These are phyloP conservation scores for Pseudogymnoascus sp. DNA, from an alignment of 2,329 filamentous ascomycete genomes.

Conservation along the genomic window DNA sequence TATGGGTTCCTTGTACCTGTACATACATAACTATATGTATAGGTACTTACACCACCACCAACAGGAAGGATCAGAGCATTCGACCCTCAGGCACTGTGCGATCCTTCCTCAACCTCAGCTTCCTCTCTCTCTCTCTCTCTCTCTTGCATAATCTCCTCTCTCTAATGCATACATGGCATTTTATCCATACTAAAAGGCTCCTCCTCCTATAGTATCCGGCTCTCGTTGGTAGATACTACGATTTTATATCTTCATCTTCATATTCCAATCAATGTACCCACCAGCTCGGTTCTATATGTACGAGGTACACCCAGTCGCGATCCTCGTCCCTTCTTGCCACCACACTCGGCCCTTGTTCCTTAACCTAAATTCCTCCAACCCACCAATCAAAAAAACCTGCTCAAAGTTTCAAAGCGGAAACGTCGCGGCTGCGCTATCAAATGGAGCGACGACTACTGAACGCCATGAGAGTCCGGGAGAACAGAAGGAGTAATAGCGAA, in stretches of 20 bases:
- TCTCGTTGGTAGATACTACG: background rate
- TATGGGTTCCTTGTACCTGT: background rate
- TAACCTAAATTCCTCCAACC: background rate
- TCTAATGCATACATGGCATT: background rate
- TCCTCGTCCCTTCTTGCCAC: background rate
- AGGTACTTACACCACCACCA: background rate
- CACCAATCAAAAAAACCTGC: constrained; percentile 4
- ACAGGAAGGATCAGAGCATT: background rate
- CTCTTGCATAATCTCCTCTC: background rate
- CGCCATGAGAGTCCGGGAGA: background rate
- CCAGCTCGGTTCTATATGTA: background rate
- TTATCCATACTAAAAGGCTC: background rate
- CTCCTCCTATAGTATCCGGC: background rate
- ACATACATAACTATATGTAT: background rate
- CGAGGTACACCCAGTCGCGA: background rate
- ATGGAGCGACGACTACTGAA: background rate
- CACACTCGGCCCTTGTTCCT: background rate
- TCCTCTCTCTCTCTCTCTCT: background rate
- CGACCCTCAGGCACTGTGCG: background rate
- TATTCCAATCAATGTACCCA: background rate
- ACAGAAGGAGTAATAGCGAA: background rate
- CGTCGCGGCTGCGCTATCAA: background rate
- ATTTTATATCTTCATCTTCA: background rate
- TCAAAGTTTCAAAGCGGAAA: background rate
- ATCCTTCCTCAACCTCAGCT: background rate